A percentile compares a stretch with the other conserved stretches of the same genome.
Evolutionary conservation across 1,284 basidiomycete species (phyloP).

Genomic region (Gymnopus androsaceus): DNA sequence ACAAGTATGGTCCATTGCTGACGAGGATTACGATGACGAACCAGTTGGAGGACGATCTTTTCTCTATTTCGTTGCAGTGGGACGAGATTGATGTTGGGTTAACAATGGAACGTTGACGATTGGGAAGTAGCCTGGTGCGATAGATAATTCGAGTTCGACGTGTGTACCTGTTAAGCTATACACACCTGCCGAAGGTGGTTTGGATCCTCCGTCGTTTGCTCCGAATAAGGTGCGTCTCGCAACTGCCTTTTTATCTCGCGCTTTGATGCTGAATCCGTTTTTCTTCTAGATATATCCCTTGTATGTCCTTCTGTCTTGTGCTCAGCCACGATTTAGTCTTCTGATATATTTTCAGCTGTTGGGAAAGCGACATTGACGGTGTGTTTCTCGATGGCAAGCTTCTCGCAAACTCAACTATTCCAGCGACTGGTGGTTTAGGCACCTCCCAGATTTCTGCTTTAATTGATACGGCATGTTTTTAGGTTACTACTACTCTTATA

Average conservation of each 20-base stretch:
- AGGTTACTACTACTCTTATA: not conserved
- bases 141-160: slow-evolving; percentile 40
- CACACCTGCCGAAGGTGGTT: slow-evolving; percentile 36
- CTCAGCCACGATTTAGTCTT: no score
- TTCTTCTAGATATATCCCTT: slow-evolving; percentile 23
- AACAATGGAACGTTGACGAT: slow-evolving; percentile 41
- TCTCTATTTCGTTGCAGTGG: slow-evolving; percentile 43
- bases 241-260: not conserved
- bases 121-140: slow-evolving; percentile 39
- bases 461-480: slow-evolving; percentile 39
- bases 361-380: slow-evolving; percentile 45
- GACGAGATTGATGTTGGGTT: slow-evolving; percentile 38
- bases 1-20: slow-evolving; percentile 45
- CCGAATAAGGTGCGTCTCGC: slow-evolving; percentile 29
- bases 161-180: slow-evolving; percentile 47
- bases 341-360: slow-evolving; percentile 32
- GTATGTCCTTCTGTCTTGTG: slow-evolving; percentile 5
- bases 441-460: slow-evolving; percentile 35
- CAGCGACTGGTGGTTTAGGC: slow-evolving; percentile 26
- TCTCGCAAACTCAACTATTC: slow-evolving; percentile 32
- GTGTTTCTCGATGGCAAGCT: slow-evolving; percentile 43
- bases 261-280: not conserved
- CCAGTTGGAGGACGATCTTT: slow-evolving; percentile 47
- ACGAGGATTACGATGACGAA: slow-evolving; percentile 46
- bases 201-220: slow-evolving; percentile 36